Evolutionary conservation across 2,329 filamentous ascomycete genomes (phyloP), one percentile per base, ranked within the genome.

Genomic region (Teratosphaeria zuluensis): DNA sequence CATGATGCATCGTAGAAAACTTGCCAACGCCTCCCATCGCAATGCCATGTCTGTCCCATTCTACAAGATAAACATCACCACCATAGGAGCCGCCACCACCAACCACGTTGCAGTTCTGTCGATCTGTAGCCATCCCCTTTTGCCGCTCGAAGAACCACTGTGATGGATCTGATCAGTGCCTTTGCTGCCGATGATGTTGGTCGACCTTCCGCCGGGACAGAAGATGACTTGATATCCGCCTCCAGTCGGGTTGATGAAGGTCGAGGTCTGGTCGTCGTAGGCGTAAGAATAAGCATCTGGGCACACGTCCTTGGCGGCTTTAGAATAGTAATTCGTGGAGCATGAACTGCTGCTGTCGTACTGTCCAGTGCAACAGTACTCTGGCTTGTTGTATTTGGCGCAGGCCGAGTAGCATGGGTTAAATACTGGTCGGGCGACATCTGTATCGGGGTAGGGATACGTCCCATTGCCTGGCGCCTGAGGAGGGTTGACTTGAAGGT

Each of bases 281-380:
- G 81, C 79, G 70, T 83, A 95, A 68, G 86, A 90, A 74, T 94
- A 95, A 2, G 89, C 89, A 73, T 95, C 90, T 0, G 90, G 89
- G 69, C 90, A 95, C 12, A 92, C 80, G 3, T 74, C 75, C 76
- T 95, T 94, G 56, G 88, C 87, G 11, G 78, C 78, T 59, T 77
- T 81, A 64, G 85, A 85, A 75, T 92, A 94, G 48, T 81, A 74
- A 55, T 84, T 84, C 2, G 87, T 84, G 60, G 79, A 76, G 75
- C 89, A 94, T 54, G 78, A 77, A 28, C 80, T 76, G 2, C 87
- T 81, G 46, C 80, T 80, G 67, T 86, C 78, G 73, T 87, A 88
- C 12, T 80, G 72, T 52, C 88, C 89, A 16, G 85, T 85, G 72
- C 90, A 94, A 75, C 90, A 95, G 70, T 92, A 88, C 65, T 80